Evolutionary conservation across 495 filamentous ascomycete species (phyloP), one percentile per base, ranked within the genome.

Genomic region (Saxispiralis lemnorum): DNA sequence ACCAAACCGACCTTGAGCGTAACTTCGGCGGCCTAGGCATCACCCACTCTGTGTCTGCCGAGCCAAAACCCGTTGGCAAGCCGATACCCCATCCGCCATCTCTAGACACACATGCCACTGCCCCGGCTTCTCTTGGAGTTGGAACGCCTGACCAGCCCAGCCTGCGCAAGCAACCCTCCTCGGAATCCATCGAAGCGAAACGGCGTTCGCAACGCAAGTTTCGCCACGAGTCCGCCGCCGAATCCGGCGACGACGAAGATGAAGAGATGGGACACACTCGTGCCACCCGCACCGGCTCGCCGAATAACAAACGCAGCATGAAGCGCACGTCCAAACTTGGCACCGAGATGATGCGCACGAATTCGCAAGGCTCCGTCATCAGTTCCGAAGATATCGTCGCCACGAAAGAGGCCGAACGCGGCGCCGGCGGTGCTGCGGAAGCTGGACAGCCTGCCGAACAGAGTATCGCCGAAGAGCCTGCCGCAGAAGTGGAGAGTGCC

Each of bases 331-430:
- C 83, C 1, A 93, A 93, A 57, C 70, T 94, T 1, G 82, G 83
- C 1, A 83, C 79, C 31, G 86, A 94, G 61, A 93, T 94, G 86
- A 86, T 93, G 83, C 74, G 86, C 15, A 92, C 84, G 17, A 92
- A 93, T 58, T 89, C 83, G 45, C 77, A 83, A 44, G 86, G 86
- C 19, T 93, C 85, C 54, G 73, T 92, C 32, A 74, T 81, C 24
- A 63, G 60, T 14, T 52, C 58, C 12, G 62, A 64, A 31, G 62
- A 64, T 17, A 20, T 64, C 20, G 35, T 24, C 57, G 42, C 45
- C 11, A 38, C 28, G 30, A 39, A 18, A 20, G 34, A 13, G n/a
- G 59, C 13, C 61, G 64, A 44, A 44, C 51, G 28, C 43, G 46
- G 30, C 45, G 41, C 10, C 4, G 50, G 46, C 31, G 49, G 47